Percentiles rank a stretch among this genome's conserved stretches.
Conservation (phyloP, 345 rosid species). For the Ceriops decandra region DNA sequence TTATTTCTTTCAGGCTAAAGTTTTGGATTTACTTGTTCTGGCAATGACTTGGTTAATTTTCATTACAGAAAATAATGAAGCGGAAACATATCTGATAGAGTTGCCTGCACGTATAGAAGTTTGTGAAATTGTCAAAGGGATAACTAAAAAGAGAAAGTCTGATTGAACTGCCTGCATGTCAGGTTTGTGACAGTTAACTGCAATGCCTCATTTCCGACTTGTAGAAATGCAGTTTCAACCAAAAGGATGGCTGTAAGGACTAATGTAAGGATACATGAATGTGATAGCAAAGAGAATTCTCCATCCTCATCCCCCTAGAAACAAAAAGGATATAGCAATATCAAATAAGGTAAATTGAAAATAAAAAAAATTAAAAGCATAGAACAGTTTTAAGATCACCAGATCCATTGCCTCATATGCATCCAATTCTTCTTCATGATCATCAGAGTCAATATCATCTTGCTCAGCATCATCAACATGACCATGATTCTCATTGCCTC, state of each 20-base stretch:
- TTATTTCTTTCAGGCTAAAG: no score
- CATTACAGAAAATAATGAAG: neutral
- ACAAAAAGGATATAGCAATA: neutral
- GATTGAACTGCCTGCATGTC: no score
- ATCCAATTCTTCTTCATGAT: conserved; percentile 64
- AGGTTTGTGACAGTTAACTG: no score
- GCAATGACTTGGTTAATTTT: no score
- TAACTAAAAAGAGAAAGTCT: no score
- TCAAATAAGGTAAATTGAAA: neutral
- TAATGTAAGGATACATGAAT: conserved; percentile 67
- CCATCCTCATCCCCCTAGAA: conserved; percentile 58
- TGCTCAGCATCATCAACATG: conserved; percentile 40
- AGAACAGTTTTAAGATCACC: conserved; percentile 34
- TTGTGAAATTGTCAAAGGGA: no score
- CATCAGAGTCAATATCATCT: conserved; percentile 49
- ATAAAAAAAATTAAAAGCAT: conserved; percentile 4
- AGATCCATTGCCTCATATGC: conserved; percentile 51
- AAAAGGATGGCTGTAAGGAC: neutral
- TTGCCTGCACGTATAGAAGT: neutral
- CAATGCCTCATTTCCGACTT: neutral
- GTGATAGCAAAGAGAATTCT: conserved; percentile 45
- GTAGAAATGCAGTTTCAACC: neutral
- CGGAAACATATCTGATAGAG: neutral
- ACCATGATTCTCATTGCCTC: conserved; percentile 34
- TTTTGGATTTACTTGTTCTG: no score